These are phyloP conservation scores for Clarireedia hainanense DNA, from an alignment of 2,329 filamentous ascomycete genomes.

Conservation along the genomic window DNA sequence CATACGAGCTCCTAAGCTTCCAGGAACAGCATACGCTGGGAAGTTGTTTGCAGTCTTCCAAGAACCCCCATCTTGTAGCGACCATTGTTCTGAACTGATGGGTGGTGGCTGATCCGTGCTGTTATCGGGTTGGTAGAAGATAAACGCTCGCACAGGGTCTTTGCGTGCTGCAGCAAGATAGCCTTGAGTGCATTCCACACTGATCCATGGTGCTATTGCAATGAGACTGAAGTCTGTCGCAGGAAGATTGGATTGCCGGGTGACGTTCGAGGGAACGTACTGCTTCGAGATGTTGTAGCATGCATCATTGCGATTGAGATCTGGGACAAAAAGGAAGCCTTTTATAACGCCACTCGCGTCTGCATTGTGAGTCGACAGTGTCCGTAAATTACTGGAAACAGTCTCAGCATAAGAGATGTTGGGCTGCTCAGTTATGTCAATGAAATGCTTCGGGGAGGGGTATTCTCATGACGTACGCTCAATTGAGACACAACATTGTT, in stretches of 20 bases:
- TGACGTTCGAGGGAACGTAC: conserved; percentile 70
- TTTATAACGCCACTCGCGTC: conserved; percentile 53
- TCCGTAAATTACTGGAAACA: conserved; percentile 58
- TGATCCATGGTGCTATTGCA: conserved; percentile 82
- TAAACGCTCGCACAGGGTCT: conserved; percentile 53
- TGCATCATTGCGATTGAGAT: conserved; percentile 46
- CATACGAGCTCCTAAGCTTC: conserved; percentile 55
- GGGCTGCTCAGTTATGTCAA: conserved; percentile 15
- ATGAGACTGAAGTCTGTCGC: conserved; percentile 64
- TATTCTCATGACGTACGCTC: conserved; percentile 16
- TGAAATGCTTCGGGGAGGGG: not conserved
- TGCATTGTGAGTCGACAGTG: conserved; percentile 62
- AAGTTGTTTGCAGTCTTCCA: conserved; percentile 68
- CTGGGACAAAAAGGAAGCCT: conserved; percentile 81
- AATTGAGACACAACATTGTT: conserved; percentile 19
- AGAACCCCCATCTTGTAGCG: conserved; percentile 56
- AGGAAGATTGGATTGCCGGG: conserved; percentile 61
- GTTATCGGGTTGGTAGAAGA: conserved; percentile 55
- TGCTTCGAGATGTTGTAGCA: conserved; percentile 56
- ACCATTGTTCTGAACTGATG: conserved; percentile 58
- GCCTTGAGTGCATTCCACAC: conserved; percentile 59
- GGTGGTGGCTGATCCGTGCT: conserved; percentile 55
- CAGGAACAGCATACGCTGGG: conserved; percentile 77
- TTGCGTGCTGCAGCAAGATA: conserved; percentile 57
- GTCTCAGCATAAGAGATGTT: conserved; percentile 25